Conservation (phyloP, 2,329 filamentous ascomycete genomes). For the Ciborinia camelliae region DNA sequence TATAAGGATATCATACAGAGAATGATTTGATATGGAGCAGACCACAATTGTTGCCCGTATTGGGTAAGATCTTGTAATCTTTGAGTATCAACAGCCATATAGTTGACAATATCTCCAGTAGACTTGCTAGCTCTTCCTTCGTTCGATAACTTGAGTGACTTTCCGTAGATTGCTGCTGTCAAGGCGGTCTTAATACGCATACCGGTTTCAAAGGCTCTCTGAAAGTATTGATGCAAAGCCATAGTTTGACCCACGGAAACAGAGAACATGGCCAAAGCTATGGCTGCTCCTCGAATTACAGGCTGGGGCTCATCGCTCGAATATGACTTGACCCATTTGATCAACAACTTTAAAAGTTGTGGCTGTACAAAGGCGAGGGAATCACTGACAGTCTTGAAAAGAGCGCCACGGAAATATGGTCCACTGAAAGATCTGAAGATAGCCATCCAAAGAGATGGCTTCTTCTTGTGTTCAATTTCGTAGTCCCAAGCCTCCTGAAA, state of each 20-base stretch:
- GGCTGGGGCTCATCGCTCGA: conserved; percentile 62
- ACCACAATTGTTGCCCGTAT: conserved; percentile 94
- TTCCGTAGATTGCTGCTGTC: conserved; percentile 87
- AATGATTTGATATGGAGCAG: conserved; percentile 91
- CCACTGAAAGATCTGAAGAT: conserved; percentile 80
- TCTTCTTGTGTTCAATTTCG: conserved; percentile 65
- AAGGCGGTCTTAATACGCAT: conserved; percentile 95
- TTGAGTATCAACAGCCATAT: conserved; percentile 98
- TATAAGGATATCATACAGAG: conserved; percentile 96
- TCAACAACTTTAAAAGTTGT: conserved; percentile 80
- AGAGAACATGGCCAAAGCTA: conserved; percentile 88
- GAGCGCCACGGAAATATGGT: conserved; percentile 74
- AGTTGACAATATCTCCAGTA: conserved; percentile 97
- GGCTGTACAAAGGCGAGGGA: conserved; percentile 84
- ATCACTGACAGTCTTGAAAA: conserved; percentile 91
- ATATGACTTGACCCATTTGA: conserved; percentile 81
- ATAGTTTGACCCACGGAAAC: conserved; percentile 83
- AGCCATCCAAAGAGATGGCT: conserved; percentile 83
- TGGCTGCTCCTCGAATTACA: conserved; percentile 76
- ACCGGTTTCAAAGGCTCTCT: conserved; percentile 87
- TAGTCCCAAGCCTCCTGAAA: conserved; percentile 75
- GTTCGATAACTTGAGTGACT: conserved; percentile 85
- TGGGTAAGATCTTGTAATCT: conserved; percentile 92
- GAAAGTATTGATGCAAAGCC: conserved; percentile 96
- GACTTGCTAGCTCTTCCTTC: conserved; percentile 86